phyloP scores from a whole-genome alignment of 148 eudicot species.

The Camellia granthamiana region DNA sequence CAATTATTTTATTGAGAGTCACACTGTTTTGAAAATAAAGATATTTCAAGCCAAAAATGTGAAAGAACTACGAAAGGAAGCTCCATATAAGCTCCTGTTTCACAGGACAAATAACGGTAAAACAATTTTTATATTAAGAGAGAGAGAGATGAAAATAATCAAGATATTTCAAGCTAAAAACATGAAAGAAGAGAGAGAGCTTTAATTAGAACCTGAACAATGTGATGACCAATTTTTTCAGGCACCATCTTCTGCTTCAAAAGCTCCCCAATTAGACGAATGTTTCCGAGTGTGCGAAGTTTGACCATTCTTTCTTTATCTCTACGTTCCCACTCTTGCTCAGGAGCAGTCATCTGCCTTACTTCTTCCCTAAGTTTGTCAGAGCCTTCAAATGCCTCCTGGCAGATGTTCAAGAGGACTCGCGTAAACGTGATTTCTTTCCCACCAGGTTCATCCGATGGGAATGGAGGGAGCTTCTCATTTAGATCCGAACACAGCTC shows the following conservation, averaged over 20 bases:
- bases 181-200: background rate
- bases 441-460: slow-evolving; percentile 80
- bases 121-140: background rate
- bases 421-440: slow-evolving; percentile 88
- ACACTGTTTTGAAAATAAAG: no score
- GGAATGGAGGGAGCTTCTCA: slow-evolving; percentile 74
- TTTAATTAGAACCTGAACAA: slow-evolving; percentile 63
- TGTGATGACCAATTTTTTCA: slow-evolving; percentile 92
- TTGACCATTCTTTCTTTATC: slow-evolving; percentile 85
- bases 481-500: slow-evolving; percentile 83
- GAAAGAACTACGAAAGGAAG: background rate
- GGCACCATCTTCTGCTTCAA: slow-evolving; percentile 97
- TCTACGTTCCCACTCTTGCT: slow-evolving; percentile 80
- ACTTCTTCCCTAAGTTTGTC: slow-evolving; percentile 72
- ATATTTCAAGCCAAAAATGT: no score
- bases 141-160: slow-evolving; percentile 1
- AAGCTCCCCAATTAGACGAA: slow-evolving; percentile 97
- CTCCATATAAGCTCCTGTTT: background rate
- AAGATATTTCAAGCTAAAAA: background rate
- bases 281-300: slow-evolving; percentile 94
- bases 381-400: slow-evolving; percentile 98
- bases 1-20: no score
- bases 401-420: slow-evolving; percentile 80
- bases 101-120: no score
- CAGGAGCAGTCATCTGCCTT: slow-evolving; percentile 75